Base-by-base conservation (phyloP, 768 basidiomycete species). In the Tephrocybe rancida region DNA sequence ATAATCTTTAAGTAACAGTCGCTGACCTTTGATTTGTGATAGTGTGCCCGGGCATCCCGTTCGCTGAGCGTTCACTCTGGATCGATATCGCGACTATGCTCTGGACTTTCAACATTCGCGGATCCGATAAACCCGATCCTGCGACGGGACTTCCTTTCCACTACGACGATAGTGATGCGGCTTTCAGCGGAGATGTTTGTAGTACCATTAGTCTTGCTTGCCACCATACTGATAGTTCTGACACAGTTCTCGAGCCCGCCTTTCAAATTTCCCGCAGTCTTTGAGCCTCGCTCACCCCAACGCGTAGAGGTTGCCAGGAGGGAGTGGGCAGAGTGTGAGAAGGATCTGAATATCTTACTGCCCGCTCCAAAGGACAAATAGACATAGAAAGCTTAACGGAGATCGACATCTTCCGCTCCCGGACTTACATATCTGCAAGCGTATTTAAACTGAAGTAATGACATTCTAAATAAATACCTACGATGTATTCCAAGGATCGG, bases 21-120 rank as follows among this genome's bases (percentile, higher is more conserved):
- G 8, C 18, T 19, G 29, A 9, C 27, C 25, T 26, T 26, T 32
- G 16, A 13, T 21, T 9, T n/a, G 8, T 9, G 5, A n/a, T 13
- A 46, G 45, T 46, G 32, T 46, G 45, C 29, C 45, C 45, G 9
- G 45, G 45, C 11, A 34, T 46, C 32, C 29, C 45, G 3, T 46
- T 46, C n/a, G 45, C 45, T 10, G 45, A 46, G 18, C 45, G 45
- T 19, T 46, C 45, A 18, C 32, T 46, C 19, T 46, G 45, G 45
- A 46, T 46, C 19, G 45, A 46, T 18, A 46, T 46, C 6, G 45
- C 27, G 14, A 46, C 45, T 18, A 46, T 46, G 45, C 45, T 46
- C 45, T 46, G 45, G 45, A 46, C 45, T 13, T 46, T 46, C 45
- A 46, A 46, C 45, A 46, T 46, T 22, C 14, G n/a, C 5, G 18